Base-by-base conservation (phyloP, 306 rosid genomes). In the Astragalus membranaceus region DNA sequence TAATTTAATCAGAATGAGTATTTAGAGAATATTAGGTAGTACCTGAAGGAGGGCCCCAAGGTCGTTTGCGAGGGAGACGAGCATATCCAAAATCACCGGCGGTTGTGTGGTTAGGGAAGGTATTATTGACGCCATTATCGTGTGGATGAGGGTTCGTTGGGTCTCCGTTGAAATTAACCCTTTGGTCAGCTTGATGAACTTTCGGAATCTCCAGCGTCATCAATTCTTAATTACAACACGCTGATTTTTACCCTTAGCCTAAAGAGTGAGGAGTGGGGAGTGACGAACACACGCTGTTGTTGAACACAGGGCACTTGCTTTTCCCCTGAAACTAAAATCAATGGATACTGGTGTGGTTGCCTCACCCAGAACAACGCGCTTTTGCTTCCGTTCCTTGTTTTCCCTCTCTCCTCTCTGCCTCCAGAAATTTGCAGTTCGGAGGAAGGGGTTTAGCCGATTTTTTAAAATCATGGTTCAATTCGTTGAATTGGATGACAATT, bases 31-130 rank as follows among this genome's bases (percentile, higher is more conserved):
- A 54, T 5, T 1, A 1, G 32, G 41, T 3, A 8, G 55, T 44
- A 85, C 89, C 91, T 47, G 88, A 64, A 41, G 85, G 32, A 78
- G 72, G 55, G 57, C 76, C 83, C 79, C 95, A 80, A 2, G 57
- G 47, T 51, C 76, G 72, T 69, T 68, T 74, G 44, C 72, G 62
- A 30, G 64, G 70, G 57, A 46, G 73, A 26, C 60, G 73, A 26
- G 64, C 51, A 14, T 13, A 78, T 15, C 70, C 78, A 65, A 51
- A 56, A 60, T 57, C 82, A 39, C 7, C 4, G 17, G 30, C 5
- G 17, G 33, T 50, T 26, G n/a, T 65, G 6, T 62, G 52, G 58
- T 36, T 66, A 20, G 48, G 50, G 70, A 53, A 66, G 61, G 68
- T 58, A 48, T 33, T 47, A 20, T 13, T 23, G 29, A 42, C 64